Evolutionary conservation across 345 rosid species (phyloP).

Genomic region (Combretum micranthum): DNA sequence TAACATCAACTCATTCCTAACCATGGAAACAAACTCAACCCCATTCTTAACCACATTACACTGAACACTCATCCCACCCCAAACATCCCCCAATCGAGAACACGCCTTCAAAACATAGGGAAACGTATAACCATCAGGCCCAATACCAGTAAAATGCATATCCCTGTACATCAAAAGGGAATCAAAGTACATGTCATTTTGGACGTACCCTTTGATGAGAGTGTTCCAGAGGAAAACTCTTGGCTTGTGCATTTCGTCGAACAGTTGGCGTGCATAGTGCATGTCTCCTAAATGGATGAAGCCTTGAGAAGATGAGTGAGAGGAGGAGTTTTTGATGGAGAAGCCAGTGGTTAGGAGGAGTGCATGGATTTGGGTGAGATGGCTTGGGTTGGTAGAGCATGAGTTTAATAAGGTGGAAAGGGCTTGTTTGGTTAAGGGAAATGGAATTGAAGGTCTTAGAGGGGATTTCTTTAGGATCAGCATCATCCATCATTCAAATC

Average conservation of each 20-base stretch:
- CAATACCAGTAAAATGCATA: conserved; percentile 25
- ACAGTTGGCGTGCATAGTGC: conserved; percentile 36
- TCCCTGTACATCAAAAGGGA: conserved; percentile 20
- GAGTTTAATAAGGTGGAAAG: conserved; percentile 22
- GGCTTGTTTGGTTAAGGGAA: conserved; percentile 26
- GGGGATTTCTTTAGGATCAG: not conserved
- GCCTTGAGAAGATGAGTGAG: conserved; percentile 23
- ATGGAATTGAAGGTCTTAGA: conserved; percentile 5
- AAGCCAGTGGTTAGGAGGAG: conserved; percentile 28
- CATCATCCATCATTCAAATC: too few species aligned
- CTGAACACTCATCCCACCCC: conserved; percentile 25
- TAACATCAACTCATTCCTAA: conserved; percentile 39
- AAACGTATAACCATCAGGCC: conserved; percentile 39
- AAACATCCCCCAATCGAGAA: conserved; percentile 13
- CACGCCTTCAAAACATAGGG: conserved; percentile 45
- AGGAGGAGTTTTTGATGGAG: conserved; percentile 39
- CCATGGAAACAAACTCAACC: conserved; percentile 29
- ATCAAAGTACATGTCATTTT: conserved; percentile 22
- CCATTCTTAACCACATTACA: conserved; percentile 32
- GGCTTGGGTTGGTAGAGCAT: conserved; percentile 23
- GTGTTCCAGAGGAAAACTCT: conserved; percentile 47
- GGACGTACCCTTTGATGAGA: conserved; percentile 39
- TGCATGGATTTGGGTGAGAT: conserved; percentile 33
- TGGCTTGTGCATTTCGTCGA: conserved; percentile 52
- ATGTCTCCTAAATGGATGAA: conserved; percentile 20